Evolutionary conservation across 2,329 filamentous ascomycete genomes (phyloP).

Genomic region (Endothia cerciana): DNA sequence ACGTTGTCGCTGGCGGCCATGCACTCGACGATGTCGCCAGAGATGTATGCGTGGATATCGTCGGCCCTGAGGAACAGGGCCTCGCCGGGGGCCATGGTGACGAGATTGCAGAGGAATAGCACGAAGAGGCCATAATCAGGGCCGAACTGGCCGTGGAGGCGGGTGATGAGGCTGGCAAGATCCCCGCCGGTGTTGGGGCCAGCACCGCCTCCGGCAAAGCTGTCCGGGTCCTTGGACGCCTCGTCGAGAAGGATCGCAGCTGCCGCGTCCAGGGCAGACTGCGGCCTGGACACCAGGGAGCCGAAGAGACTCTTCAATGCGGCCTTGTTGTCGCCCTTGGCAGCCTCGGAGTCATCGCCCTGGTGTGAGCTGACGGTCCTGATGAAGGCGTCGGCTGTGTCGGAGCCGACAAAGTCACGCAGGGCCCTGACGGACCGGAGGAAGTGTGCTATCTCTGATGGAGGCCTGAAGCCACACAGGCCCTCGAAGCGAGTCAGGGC

Average conservation of each 20-base stretch:
- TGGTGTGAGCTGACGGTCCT: constrained; percentile 53
- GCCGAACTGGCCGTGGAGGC: constrained; percentile 84
- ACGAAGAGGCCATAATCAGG: constrained; percentile 92
- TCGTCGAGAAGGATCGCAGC: constrained; percentile 71
- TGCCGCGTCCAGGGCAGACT: constrained; percentile 65
- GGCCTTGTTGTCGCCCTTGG: constrained; percentile 68
- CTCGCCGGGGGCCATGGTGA: constrained; percentile 84
- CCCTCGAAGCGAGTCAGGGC: constrained; percentile 96
- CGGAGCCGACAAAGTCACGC: constrained; percentile 68
- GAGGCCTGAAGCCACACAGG: constrained; percentile 90
- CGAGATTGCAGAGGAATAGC: constrained; percentile 95
- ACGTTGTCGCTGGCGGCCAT: constrained; percentile 99
- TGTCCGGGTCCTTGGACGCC: constrained; percentile 67
- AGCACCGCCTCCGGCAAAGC: constrained; percentile 77
- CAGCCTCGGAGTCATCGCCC: constrained; percentile 41
- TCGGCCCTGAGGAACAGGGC: constrained; percentile 96
- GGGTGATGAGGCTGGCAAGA: constrained; percentile 75
- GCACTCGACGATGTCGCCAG: constrained; percentile 95
- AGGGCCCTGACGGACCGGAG: constrained; percentile 62
- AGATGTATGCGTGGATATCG: constrained; percentile 95
- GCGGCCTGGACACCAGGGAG: constrained; percentile 77
- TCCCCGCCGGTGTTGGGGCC: constrained; percentile 69
- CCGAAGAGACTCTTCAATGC: constrained; percentile 77
- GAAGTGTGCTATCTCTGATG: constrained; percentile 86
- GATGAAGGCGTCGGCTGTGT: constrained; percentile 61